Base-by-base conservation (phyloP, 2,329 filamentous ascomycete genomes). In the Cryphonectria carpinicola region DNA sequence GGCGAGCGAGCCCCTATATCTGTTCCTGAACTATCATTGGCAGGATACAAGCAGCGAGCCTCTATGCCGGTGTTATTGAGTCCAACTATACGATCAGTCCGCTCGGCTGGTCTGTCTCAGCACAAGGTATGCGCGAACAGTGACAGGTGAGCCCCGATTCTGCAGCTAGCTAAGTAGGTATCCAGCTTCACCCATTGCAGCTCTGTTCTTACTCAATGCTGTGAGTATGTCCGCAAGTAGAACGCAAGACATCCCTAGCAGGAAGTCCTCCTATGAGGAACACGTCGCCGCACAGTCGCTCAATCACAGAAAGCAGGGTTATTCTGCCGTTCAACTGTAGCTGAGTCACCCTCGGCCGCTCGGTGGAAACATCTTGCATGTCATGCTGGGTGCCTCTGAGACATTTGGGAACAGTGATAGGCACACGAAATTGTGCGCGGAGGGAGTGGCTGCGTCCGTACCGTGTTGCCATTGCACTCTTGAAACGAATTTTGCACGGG, bases 351-450 rank as follows among this genome's bases (percentile, higher is more conserved):
- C 32, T 14, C 52, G 22, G 32, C 32, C 41, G 54, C 37, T 28
- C 60, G 58, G 46, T 62, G 62, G 46, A 62, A 61, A 70, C 46
- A 14, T 54, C 69, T 39, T 39, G 41, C 32, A 58, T 69, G 56
- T 71, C 49, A 69, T 63, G 56, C 54, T 71, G 13, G 68, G 66
- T 66, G 46, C 39, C 39, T 32, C 63, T 66, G 62, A 72, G 71
- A 72, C 71, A 72, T 67, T 66, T 69, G 69, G 71, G 66, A 71
- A 72, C 63, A 56, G 41, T 61, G 62, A 69, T 67, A 60, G 63
- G 22, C 66, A 72, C 66, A 66, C n/a, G 28, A 19, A 46, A 49
- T 41, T 35, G 17, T 68, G 28, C 65, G 61, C 52, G 25, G 65
- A 37, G 43, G 46, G 56, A 39, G 68, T 70, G 67, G 41, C 49